Base-by-base conservation (phyloP, 2,329 filamentous ascomycete genomes). In the Metarhizium robertsii region DNA sequence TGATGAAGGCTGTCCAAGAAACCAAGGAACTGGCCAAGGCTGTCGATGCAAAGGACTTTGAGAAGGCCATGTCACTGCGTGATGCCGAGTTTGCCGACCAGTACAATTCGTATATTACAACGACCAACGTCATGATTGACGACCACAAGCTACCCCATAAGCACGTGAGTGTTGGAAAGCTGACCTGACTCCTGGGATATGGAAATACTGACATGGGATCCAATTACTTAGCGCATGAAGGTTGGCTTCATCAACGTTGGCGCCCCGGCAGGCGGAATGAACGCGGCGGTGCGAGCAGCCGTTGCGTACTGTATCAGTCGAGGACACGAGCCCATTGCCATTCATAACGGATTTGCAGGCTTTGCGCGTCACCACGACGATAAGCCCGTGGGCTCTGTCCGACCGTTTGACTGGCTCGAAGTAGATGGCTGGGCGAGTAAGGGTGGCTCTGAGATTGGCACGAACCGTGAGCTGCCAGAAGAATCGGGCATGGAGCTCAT, bases 241-340 rank as follows among this genome's bases (percentile, higher is more conserved):
- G 89, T 99, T 65, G 94, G 90, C 51, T 96, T 99, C 66, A 90
- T 99, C 72, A 95, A 97, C 65, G 92, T 97, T 29, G 94, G 94
- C 65, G 94, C 94, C 13, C 94, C 94, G 7, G 94, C 94, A 34
- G 94, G 94, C 71, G 94, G 94, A 65, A 97, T 99, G 89, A 99
- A 99, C 72, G 92, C 92, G 32, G 94, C 94, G 46, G 94, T 95
- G 20, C 85, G 94, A 62, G 92, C 90, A 34, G 92, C 90, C 14
- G 92, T 96, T 18, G 90, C 91, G 36, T 96, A 96, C 76, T 97
- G 92, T 69, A 72, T 95, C 56, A 88, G 88, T 48, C 84, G 91
- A 57, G 94, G 94, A n/a, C 94, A 99, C 70, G 90, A 90, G 53
- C 89, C 94, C 4, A 71, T 97, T 64, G 92, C 90, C 18, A 91